A percentile compares a stretch with the other conserved stretches of the same genome.
These are phyloP conservation scores for Plenodomus biglobosus DNA, from an alignment of 2,329 filamentous ascomycete genomes.

Conservation along the genomic window DNA sequence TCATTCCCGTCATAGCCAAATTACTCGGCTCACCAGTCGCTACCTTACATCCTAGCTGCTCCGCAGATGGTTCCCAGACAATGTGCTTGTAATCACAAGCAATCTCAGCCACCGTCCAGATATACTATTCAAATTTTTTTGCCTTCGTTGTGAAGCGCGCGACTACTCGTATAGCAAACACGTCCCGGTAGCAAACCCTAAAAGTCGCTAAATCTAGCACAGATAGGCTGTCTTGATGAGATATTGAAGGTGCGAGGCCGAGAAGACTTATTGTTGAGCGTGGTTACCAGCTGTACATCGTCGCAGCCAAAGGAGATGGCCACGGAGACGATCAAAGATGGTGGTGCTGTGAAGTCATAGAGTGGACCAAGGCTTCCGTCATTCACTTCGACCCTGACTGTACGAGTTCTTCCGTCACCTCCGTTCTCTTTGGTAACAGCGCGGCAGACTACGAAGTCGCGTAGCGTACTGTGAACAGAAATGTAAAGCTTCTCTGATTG, in stretches of 20 bases:
- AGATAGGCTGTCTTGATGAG: slow-evolving; percentile 5
- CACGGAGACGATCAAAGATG: not conserved
- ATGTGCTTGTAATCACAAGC: not conserved
- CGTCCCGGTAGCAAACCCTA: slow-evolving; percentile 2
- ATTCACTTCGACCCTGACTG: not conserved
- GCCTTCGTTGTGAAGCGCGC: not conserved
- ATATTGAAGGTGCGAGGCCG: not conserved
- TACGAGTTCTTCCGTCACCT: too few species aligned
- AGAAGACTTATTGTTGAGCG: not conserved
- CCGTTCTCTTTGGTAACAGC: not conserved
- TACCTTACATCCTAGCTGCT: slow-evolving; percentile 2
- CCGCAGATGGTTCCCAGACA: not conserved
- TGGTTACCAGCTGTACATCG: not conserved
- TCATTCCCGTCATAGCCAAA: slow-evolving; percentile 3
- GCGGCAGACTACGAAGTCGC: not conserved
- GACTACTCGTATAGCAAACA: slow-evolving; percentile 1
- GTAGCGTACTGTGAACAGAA: not conserved
- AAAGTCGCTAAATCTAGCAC: slow-evolving; percentile 1
- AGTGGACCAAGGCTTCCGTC: slow-evolving; percentile 1
- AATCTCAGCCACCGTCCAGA: not conserved
- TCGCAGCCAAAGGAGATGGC: not conserved
- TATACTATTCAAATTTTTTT: too few species aligned
- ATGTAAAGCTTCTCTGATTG: not conserved
- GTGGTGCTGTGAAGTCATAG: not conserved
- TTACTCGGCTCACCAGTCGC: slow-evolving; percentile 5